phyloP scores from a whole-genome alignment of 345 rosid species.

The Orychophragmus violaceus region DNA sequence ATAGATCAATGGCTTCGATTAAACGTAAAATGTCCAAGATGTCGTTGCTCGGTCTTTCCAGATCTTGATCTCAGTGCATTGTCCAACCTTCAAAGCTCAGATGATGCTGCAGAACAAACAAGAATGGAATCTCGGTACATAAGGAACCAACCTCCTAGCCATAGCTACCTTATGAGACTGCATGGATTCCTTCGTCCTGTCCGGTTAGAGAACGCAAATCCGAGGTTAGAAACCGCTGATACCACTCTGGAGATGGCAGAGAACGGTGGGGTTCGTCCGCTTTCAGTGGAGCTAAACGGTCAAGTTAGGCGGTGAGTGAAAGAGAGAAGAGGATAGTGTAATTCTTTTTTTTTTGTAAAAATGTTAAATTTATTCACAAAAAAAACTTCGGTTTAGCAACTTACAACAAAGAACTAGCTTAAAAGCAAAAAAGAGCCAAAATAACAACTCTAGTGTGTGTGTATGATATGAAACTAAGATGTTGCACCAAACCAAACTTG shows the following conservation, averaged over 20 bases:
- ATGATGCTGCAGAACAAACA: constrained; percentile 38
- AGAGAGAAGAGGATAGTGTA: not conserved
- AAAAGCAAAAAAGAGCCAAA: no score
- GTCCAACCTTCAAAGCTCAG: constrained; percentile 54
- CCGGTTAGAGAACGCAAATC: constrained; percentile 38
- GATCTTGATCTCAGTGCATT: constrained; percentile 83
- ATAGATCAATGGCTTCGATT: constrained; percentile 84
- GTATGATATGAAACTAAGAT: no score
- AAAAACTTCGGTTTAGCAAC: no score
- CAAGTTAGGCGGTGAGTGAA: not conserved
- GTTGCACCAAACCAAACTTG: no score
- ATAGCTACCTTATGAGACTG: constrained; percentile 57
- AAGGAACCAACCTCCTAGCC: constrained; percentile 58
- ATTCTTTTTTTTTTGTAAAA: no score
- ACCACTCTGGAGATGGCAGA: constrained; percentile 5
- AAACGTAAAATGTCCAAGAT: constrained; percentile 86
- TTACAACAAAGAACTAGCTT: no score
- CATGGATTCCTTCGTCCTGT: constrained; percentile 53
- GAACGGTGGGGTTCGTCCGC: not conserved
- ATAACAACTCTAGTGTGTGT: no score
- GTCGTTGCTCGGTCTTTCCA: constrained; percentile 90
- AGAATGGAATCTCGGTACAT: constrained; percentile 32
- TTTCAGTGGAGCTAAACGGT: not conserved
- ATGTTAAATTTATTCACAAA: no score
- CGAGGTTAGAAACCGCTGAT: constrained; percentile 12